These are phyloP conservation scores for Cinnamomum micranthum DNA, from an alignment of 164 flowering plant genomes.

Conservation along the genomic window DNA sequence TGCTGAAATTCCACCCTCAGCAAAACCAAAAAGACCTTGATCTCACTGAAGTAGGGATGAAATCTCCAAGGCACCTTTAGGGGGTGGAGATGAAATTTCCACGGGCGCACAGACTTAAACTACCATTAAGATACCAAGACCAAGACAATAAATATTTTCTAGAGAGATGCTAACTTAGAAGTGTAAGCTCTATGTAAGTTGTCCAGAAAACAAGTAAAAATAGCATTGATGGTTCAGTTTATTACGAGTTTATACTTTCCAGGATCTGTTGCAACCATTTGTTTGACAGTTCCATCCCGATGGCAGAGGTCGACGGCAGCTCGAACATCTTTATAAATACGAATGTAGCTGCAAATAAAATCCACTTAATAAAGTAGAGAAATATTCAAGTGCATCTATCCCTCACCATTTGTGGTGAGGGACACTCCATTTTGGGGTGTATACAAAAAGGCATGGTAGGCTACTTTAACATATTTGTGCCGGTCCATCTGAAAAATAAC, in stretches of 20 bases:
- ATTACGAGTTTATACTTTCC: conserved; percentile 38
- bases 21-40: no score
- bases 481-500: conserved; percentile 76
- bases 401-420: no score
- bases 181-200: background rate
- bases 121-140: background rate
- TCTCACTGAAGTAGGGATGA: no score
- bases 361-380: no score
- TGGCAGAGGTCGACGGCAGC: conserved; percentile 98
- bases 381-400: no score
- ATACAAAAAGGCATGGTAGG: no score
- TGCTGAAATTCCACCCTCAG: no score
- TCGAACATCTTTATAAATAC: conserved; percentile 89
- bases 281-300: conserved; percentile 96
- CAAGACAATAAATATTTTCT: background rate
- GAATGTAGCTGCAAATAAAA: conserved; percentile 54
- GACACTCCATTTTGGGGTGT: no score
- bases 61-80: no score
- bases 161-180: background rate
- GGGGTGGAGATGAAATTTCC: no score
- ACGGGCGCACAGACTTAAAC: no score
- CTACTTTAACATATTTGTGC: conserved; percentile 94
- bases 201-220: background rate
- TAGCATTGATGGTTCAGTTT: background rate
- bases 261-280: conserved; percentile 94